Percentiles rank a stretch among this genome's conserved stretches.
phyloP scores from a whole-genome alignment of 1,139 yeast species.

The Pichia sp. region DNA sequence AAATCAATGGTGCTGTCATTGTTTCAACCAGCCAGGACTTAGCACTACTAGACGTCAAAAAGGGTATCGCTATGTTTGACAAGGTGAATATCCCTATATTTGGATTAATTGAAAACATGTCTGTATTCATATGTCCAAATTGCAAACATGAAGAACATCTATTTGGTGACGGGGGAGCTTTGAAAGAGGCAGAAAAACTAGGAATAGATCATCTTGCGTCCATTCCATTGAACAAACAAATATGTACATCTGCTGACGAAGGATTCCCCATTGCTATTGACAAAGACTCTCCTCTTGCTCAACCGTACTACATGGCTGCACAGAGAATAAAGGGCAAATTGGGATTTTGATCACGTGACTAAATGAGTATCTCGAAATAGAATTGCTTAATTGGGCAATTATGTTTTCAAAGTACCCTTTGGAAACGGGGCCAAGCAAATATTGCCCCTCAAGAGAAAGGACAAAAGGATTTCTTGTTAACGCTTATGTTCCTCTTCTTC shows the following conservation, averaged over 20 bases:
- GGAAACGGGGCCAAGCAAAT: neutral
- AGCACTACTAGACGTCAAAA: constrained; percentile 74
- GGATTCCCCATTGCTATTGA: constrained; percentile 63
- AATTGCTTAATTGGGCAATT: neutral
- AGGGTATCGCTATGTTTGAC: constrained; percentile 75
- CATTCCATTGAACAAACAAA: constrained; percentile 62
- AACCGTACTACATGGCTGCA: constrained; percentile 47
- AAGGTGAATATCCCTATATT: constrained; percentile 69
- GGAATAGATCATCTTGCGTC: constrained; percentile 56
- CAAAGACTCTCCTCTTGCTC: constrained; percentile 36
- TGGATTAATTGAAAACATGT: constrained; percentile 84
- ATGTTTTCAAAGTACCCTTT: neutral
- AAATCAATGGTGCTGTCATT: constrained; percentile 72
- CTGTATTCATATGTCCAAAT: constrained; percentile 69
- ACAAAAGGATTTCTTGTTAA: neutral
- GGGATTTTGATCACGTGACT: neutral
- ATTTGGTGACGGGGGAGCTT: constrained; percentile 68
- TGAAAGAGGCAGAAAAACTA: constrained; percentile 49
- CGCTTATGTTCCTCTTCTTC: no score
- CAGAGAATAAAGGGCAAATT: constrained; percentile 26
- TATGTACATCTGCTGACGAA: constrained; percentile 56
- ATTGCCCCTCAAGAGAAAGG: neutral
- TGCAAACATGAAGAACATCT: constrained; percentile 71
- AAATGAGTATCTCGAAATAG: neutral
- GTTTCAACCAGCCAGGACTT: constrained; percentile 88